Conservation (phyloP, 148 eudicot genomes). For the Vaccinium darrowii region DNA sequence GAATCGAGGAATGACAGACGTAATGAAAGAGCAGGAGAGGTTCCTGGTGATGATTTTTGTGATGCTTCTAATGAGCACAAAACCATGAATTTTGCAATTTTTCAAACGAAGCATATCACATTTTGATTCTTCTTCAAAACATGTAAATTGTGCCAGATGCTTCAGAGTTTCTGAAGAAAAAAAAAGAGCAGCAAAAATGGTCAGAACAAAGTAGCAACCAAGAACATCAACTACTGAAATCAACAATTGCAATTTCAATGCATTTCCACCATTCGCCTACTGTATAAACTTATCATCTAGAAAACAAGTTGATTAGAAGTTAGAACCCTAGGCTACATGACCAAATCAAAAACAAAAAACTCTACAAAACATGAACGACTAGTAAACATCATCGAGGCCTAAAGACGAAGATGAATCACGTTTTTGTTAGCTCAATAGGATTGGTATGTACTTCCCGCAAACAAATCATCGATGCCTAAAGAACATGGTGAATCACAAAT, state of each 20-base stretch:
- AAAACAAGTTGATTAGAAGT: not conserved
- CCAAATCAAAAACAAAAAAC: not conserved
- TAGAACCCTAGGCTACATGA: not conserved
- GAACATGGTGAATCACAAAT: not conserved
- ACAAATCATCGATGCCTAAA: not conserved
- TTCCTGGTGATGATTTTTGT: not conserved
- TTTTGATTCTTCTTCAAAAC: not conserved
- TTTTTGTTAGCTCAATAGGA: not conserved
- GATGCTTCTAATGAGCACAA: not conserved
- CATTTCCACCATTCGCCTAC: not conserved
- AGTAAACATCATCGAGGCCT: no score
- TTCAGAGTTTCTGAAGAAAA: not conserved
- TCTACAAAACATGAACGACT: not conserved
- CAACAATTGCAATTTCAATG: not conserved
- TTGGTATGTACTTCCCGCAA: not conserved
- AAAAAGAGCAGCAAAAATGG: not conserved
- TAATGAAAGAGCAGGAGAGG: not conserved
- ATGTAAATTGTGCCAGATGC: not conserved
- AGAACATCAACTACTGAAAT: not conserved
- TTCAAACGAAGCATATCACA: not conserved
- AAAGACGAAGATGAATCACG: no score
- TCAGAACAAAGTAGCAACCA: not conserved
- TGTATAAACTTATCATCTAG: not conserved
- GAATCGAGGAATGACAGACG: not conserved
- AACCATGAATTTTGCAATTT: not conserved